Base-by-base conservation (phyloP, 352 stramenopile genomes). In the Phytophthora cryptogea region DNA sequence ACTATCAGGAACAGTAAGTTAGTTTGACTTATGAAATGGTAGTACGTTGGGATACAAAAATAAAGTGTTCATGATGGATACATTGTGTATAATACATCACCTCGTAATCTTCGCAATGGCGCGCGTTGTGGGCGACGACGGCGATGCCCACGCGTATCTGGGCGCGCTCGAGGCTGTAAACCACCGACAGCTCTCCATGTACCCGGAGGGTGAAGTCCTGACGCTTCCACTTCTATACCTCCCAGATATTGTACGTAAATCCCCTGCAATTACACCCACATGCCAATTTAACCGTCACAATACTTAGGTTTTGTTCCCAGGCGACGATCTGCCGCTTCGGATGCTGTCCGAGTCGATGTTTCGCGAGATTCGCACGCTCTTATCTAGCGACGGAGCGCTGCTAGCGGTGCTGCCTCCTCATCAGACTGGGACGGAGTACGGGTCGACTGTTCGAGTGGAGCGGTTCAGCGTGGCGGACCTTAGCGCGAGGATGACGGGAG, bases 231-330 rank as follows among this genome's bases (percentile, higher is more conserved):
- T 95, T 27, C 74, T 95, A 36, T 83, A 81, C 33, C 58, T 95
- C 16, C 80, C 78, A 0, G 79, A 93, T 37, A 89, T 91, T 52
- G 86, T 95, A 70, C 37, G 74, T 27, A 17, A 2, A 20, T n/a
- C 1, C 36, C n/a, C 26, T 30, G 27, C 3, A 26, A 14, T 35
- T 16, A n/a, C 23, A 8, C 16, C 27, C 5, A 9, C 37, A 20
- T 8, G 16, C 37, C 23, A 27, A 3, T 43, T n/a, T 43, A 43
- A 43, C 37, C n/a, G 37, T 26, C 16, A 13, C 33, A 39, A 39
- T 39, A 8, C 17, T 33, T 49, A 95, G 84, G 80, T 95, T 51
- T 72, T 95, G 16, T 95, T 95, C 58, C 86, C 86, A 14, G 84
- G 86, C 10, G 84, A 93, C 33, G 78, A 88, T 52, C 56, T 95